Conservation (phyloP, 192 early-diverging fungal species). For the Coemansia sp. region DNA sequence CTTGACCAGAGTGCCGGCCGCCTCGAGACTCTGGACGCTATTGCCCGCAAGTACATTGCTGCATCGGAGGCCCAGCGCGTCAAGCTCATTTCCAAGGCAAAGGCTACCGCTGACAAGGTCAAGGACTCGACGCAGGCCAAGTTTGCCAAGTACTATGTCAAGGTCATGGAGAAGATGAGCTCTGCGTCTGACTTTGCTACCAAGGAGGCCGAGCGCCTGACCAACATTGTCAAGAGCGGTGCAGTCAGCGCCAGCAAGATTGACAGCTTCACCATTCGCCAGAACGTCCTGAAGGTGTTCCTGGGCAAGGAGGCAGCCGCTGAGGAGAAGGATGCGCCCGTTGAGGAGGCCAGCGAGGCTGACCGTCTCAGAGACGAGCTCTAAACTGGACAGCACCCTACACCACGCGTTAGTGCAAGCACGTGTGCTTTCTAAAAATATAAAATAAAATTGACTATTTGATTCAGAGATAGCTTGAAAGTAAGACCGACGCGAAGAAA, state of each 20-base stretch:
- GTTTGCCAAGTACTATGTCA: conserved; percentile 84
- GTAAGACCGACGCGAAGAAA: not conserved
- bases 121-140: conserved; percentile 45
- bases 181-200: conserved; percentile 67
- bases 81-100: conserved; percentile 52
- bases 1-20: conserved; percentile 59
- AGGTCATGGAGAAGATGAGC: conserved; percentile 86
- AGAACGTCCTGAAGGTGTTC: conserved; percentile 76
- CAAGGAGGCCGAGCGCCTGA: conserved; percentile 79
- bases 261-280: conserved; percentile 83
- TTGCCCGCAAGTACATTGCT: conserved; percentile 62
- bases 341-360: conserved; percentile 21
- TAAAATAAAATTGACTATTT: no score
- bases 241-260: conserved; percentile 67
- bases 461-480: no score
- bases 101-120: conserved; percentile 48
- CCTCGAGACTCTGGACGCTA: conserved; percentile 36
- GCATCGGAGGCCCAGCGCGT: conserved; percentile 52
- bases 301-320: conserved; percentile 40
- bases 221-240: conserved; percentile 71
- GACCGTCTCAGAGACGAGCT: conserved; percentile 53
- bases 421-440: no score
- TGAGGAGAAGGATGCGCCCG: conserved; percentile 13
- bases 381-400: conserved; percentile 12
- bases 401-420: no score